Evolutionary conservation across 2,329 filamentous ascomycete genomes (phyloP).

Genomic region (Fusarium domesticum): DNA sequence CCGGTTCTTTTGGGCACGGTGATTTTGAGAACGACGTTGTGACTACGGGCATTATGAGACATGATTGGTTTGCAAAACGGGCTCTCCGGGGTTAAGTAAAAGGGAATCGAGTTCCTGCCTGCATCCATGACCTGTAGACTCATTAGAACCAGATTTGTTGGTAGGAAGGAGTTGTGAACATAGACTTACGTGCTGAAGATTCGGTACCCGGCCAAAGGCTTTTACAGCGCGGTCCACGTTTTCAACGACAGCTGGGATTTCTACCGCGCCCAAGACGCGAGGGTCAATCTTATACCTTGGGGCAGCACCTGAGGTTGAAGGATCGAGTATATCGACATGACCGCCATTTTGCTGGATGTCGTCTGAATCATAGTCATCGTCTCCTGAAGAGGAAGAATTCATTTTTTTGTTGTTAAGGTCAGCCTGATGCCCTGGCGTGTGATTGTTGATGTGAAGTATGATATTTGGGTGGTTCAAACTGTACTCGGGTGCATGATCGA

Average conservation of each 20-base stretch:
- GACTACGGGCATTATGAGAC: conserved; percentile 71
- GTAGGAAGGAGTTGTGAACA: background rate
- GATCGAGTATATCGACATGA: conserved; percentile 1
- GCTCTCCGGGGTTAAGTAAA: conserved; percentile 79
- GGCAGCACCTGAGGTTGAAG: conserved; percentile 22
- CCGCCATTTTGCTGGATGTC: conserved; percentile 10
- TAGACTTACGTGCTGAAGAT: conserved; percentile 38
- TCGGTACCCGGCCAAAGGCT: conserved; percentile 41
- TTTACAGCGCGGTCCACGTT: conserved; percentile 43
- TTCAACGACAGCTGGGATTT: conserved; percentile 43
- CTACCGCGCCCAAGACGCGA: conserved; percentile 39
- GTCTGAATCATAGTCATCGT: conserved; percentile 20
- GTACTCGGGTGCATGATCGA: too few species aligned
- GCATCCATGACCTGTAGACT: conserved; percentile 46
- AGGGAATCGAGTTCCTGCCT: conserved; percentile 52
- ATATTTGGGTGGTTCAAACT: too few species aligned
- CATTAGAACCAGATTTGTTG: background rate
- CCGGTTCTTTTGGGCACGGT: conserved; percentile 85
- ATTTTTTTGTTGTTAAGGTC: too few species aligned
- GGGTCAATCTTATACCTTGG: conserved; percentile 37
- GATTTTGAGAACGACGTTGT: conserved; percentile 83
- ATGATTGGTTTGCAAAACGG: conserved; percentile 73
- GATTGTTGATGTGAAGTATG: too few species aligned
- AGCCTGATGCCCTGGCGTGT: too few species aligned
- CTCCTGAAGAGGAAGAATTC: conserved; percentile 10